A percentile compares a stretch with the other conserved stretches of the same genome.
phyloP scores from a whole-genome alignment of 192 early-diverging fungal species.

The Backusella macrospora region DNA sequence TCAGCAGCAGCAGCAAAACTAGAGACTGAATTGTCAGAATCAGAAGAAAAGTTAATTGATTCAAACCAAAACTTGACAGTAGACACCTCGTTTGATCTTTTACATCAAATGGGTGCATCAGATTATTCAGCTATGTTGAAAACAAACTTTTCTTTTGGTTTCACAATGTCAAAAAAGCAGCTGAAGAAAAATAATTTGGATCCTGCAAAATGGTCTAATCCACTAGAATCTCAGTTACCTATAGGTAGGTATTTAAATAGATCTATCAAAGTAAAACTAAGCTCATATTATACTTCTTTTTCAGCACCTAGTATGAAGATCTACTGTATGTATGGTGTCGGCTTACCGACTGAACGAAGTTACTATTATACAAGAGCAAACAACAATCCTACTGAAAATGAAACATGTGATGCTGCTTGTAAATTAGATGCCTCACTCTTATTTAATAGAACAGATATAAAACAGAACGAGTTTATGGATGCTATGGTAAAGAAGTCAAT shows the following conservation, averaged over 20 bases:
- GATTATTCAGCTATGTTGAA: conserved; percentile 53
- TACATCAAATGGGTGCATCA: neutral
- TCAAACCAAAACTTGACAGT: neutral
- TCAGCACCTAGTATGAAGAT: conserved; percentile 74
- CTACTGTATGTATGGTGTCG: conserved; percentile 83
- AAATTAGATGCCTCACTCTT: neutral
- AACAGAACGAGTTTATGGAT: conserved; percentile 5
- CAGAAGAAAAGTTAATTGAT: neutral
- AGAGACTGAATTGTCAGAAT: neutral
- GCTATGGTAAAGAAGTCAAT: conserved; percentile 29
- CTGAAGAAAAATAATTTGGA: conserved; percentile 61
- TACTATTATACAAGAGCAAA: conserved; percentile 68
- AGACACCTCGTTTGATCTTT: neutral
- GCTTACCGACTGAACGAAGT: conserved; percentile 77
- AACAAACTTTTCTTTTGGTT: conserved; percentile 67
- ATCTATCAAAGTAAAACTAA: conserved; percentile 40
- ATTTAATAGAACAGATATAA: conserved; percentile 17
- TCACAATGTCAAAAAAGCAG: conserved; percentile 59
- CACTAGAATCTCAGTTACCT: conserved; percentile 61
- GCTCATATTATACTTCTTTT: conserved; percentile 19
- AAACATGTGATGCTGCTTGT: conserved; percentile 17
- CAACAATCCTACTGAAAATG: conserved; percentile 35
- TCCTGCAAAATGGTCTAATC: conserved; percentile 79
- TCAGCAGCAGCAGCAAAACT: neutral
- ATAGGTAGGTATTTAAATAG: conserved; percentile 24